phyloP scores from a whole-genome alignment of 805 yeast genomes.

The Blastobotrys chiropterorum region DNA sequence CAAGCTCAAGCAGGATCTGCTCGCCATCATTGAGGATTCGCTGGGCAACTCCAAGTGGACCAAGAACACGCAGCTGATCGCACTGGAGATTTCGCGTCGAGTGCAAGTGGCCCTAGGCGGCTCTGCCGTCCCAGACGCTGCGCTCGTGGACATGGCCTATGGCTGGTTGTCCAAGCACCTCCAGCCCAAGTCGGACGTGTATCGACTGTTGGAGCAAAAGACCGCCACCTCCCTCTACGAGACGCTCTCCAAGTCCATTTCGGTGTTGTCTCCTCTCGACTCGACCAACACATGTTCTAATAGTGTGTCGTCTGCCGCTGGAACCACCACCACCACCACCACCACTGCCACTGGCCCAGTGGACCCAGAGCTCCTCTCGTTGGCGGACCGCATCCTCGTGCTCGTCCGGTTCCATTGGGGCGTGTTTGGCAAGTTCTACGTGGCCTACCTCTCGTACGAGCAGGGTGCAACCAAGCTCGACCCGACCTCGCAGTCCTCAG shows the following conservation, averaged over 20 bases:
- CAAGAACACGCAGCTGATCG: conserved; percentile 63
- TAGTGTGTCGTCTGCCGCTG: background rate
- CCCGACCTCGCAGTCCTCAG: background rate
- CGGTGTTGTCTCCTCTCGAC: conserved; percentile 15
- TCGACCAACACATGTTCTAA: conserved; percentile 9
- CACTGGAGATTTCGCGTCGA: conserved; percentile 55
- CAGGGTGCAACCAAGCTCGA: background rate
- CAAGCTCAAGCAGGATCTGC: conserved; percentile 59
- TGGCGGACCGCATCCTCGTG: conserved; percentile 55
- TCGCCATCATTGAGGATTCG: conserved; percentile 76
- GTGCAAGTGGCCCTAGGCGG: conserved; percentile 15
- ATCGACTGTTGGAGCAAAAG: conserved; percentile 66
- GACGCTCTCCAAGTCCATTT: conserved; percentile 10
- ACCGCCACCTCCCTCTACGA: conserved; percentile 16
- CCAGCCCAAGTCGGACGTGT: conserved; percentile 74
- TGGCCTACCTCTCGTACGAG: conserved; percentile 14
- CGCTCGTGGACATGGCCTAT: conserved; percentile 53
- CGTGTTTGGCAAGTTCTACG: conserved; percentile 70
- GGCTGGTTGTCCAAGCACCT: conserved; percentile 82
- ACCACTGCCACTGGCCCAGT: conserved; percentile 15
- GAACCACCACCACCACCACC: conserved; percentile 9
- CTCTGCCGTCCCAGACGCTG: conserved; percentile 31
- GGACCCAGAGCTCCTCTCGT: conserved; percentile 44
- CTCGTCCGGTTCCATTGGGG: conserved; percentile 75
- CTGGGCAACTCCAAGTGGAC: conserved; percentile 91